Conservation (phyloP, 2,329 filamentous ascomycete genomes). For the Didymella lethalis region DNA sequence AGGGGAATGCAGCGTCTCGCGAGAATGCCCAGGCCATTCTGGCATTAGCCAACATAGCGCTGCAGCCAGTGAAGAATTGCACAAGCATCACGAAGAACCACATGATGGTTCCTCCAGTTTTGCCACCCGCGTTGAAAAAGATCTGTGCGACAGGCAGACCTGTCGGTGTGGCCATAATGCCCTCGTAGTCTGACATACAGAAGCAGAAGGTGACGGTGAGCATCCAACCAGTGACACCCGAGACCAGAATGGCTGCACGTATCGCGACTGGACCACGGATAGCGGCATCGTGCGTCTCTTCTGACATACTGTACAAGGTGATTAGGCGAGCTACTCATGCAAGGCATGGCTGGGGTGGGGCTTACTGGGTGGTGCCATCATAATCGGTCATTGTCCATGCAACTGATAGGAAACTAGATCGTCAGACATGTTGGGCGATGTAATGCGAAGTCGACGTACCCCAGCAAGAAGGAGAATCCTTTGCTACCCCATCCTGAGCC, state of each 20-base stretch:
- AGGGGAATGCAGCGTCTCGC: conserved; percentile 67
- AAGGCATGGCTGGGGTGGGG: conserved; percentile 23
- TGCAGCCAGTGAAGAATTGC: conserved; percentile 70
- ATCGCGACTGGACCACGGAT: conserved; percentile 68
- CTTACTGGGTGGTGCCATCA: conserved; percentile 70
- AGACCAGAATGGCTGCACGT: conserved; percentile 65
- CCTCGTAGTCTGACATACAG: conserved; percentile 66
- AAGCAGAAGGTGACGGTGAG: conserved; percentile 70
- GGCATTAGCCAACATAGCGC: conserved; percentile 70
- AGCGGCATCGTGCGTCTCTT: conserved; percentile 71
- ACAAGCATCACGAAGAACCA: conserved; percentile 69
- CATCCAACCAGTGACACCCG: conserved; percentile 67
- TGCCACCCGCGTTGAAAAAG: conserved; percentile 67
- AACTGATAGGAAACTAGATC: conserved; percentile 60
- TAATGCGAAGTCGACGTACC: conserved; percentile 50
- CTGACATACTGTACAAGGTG: conserved; percentile 62
- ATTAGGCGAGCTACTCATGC: conserved; percentile 38
- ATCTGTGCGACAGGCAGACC: conserved; percentile 67
- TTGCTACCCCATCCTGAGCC: conserved; percentile 69
- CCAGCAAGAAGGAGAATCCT: conserved; percentile 68
- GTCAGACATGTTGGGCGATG: conserved; percentile 24
- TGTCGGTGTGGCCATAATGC: conserved; percentile 64
- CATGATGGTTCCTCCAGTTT: conserved; percentile 65
- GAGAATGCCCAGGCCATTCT: conserved; percentile 69
- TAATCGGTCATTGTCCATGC: conserved; percentile 75